Evolutionary conservation across 306 rosid species (phyloP).

Genomic region (Ceratonia siliqua): DNA sequence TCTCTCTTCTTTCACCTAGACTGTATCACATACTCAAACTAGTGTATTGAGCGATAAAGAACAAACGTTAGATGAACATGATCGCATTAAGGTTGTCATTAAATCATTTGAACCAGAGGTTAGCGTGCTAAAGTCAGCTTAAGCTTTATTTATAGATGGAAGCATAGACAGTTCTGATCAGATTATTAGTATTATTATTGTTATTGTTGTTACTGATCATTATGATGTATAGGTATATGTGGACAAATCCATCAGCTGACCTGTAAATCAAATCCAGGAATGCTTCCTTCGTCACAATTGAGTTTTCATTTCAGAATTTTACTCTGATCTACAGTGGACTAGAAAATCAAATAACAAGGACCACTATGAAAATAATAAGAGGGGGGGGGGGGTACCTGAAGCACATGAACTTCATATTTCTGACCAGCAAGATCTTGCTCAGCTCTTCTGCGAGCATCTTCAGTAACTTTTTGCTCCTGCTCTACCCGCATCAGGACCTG

Average conservation of each 20-base stretch:
- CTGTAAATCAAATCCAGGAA: no score
- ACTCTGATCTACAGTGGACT: neutral
- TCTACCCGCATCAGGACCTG: constrained; percentile 76
- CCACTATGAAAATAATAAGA: constrained; percentile 15
- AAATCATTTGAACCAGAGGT: neutral
- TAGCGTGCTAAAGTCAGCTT: neutral
- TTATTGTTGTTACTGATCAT: neutral
- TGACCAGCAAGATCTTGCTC: constrained; percentile 75
- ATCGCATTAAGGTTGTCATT: neutral
- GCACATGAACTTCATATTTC: constrained; percentile 60
- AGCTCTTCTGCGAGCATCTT: constrained; percentile 77
- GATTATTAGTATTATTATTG: neutral
- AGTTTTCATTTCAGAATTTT: constrained; percentile 6
- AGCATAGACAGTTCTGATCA: neutral
- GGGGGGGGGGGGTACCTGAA: constrained; percentile 64
- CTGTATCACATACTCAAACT: neutral
- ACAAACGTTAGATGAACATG: neutral
- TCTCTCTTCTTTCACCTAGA: no score
- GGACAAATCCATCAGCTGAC: no score
- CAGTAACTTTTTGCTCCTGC: constrained; percentile 79
- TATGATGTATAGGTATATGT: neutral
- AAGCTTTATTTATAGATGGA: neutral
- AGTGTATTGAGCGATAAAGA: neutral
- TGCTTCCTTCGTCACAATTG: neutral
- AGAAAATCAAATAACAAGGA: constrained; percentile 20